Base-by-base conservation (phyloP, 257 asterid genomes). In the Ajuga chamaepitys region DNA sequence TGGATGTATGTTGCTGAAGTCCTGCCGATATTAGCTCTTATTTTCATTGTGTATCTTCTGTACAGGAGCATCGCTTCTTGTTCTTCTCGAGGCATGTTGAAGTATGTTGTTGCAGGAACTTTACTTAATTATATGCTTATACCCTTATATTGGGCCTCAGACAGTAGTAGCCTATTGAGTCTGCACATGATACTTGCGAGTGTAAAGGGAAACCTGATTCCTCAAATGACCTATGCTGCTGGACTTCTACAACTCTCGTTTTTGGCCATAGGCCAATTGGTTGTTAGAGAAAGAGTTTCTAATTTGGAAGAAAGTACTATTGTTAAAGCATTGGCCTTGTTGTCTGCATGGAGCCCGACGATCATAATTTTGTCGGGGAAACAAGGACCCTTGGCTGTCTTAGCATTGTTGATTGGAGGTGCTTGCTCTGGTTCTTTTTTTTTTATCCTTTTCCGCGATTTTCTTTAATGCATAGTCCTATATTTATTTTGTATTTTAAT, bases 311-410 rank as follows among this genome's bases (percentile, higher is more conserved):
- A 77, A 71, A 78, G 47, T 59, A 74, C 83, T 62, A 50, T 62
- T 50, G 58, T 56, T 57, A 83, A 78, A 79, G 88, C 79, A 58
- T 73, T 82, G 77, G 86, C 90, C 67, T 61, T 93, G 87, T 72
- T 89, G 69, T 84, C 88, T 62, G 78, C 88, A 52, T 86, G 95
- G 94, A 84, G 95, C 76, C 76, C 97, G 37, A 85, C 92, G 8
- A 66, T 83, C 58, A 87, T 93, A 58, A 55, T 93, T 73, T 75
- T 93, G 40, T 86, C 97, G 11, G 97, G 99, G 68, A 89, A 85
- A 76, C 99, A 93, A 79, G 97, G 99, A 18, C 80, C 99, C 64
- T 73, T 89, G 82, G 80, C 73, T 72, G 78, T 77, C 70, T 67
- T 88, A 70, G 97, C 82, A 65, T 75, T 82, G 46, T 40, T 83